Base-by-base conservation (phyloP, 306 rosid species). In the Vachellia pachyceras region DNA sequence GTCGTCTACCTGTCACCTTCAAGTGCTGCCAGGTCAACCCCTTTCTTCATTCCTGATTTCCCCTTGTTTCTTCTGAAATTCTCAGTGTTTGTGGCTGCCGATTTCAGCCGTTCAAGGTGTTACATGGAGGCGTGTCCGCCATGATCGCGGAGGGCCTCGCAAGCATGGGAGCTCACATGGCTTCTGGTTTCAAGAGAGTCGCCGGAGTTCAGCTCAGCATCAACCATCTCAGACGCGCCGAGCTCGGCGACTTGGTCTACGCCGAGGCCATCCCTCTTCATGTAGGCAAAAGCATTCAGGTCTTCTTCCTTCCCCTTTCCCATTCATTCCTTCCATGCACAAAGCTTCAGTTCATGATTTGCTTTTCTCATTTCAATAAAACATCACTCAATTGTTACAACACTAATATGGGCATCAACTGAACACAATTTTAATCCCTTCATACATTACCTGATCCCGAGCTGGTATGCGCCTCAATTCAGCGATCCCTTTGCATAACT, bases 121-220 rank as follows among this genome's bases (percentile, higher is more conserved):
- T 95, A 49, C 99, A 93, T 86, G 99, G 99, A 66, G 99, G 99
- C 8, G 92, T 93, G 33, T 95, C 97, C 20, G 99, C 99, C 5
- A 70, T 95, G 88, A 82, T 95, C 40, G 86, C 97, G 1, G 97
- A 95, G 87, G 70, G 92, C 5, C 85, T 95, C 73, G 95, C 97
- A 49, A 80, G 80, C 88, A 93, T 93, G 86, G 97, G 76, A 84
- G 95, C 87, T 18, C 86, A 75, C 63, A 78, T 88, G 72, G 99
- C 97, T 39, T 93, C 89, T 39, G 97, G 97, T 3, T 93, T 77
- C 44, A 76, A 84, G 71, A 85, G 99, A 77, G 94, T 95, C 17
- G 97, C 99, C 3, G 97, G 99, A 72, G 84, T 95, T 82, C 91
- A 93, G 54, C 97, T 95, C 39, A 91, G 92, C 85, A 91, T 91